Evolutionary conservation across 352 stramenopile species (phyloP), one percentile per base, ranked within the genome.

Genomic region (Phytopythium chamaehyphon): DNA sequence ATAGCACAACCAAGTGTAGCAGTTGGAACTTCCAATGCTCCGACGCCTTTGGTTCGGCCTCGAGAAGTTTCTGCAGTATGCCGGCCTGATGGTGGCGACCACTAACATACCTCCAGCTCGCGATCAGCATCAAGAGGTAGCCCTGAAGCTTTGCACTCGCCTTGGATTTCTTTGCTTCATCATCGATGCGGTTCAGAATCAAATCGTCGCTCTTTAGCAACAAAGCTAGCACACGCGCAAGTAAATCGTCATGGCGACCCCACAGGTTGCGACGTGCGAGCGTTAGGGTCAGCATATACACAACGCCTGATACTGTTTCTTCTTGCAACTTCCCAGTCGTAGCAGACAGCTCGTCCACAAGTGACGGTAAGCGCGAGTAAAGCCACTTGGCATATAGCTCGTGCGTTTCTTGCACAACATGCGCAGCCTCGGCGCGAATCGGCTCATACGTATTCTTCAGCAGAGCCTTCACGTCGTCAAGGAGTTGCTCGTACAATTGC

Each of bases 1-100:
- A 87, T 15, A 92, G 51, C 36, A 63, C 67, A 18, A 86, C 82
- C 22, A 92, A 57, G 40, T 89, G 73, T 72, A 92, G 77, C 21
- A 92, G 42, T 21, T 90, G 82, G 22, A 86, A 72, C 59, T 88
- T 87, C 82, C 82, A 92, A 51, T 92, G 82, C 24, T 79, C 74
- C 6, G 59, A 57, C 4, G 57, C 16, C 4, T 54, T 21, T 18
- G 73, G 73, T 38, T 92, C 73, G 0, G 65, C 57, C 10, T 52
- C 43, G 6, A 88, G 9, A 9, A 89, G 19, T 16, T 59, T 9
- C 6, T 24, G 24, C 14, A 50, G 44, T 12, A 50, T 19, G 3
- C 8, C 9, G 15, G 6, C 44, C 15, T 8, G 33, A 38, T 47
- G 40, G 11, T 54, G 52, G 10, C n/a, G n/a, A n/a, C 9, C 62